Conservation (phyloP, 192 early-diverging fungal species). For the Coemansia sp. region DNA sequence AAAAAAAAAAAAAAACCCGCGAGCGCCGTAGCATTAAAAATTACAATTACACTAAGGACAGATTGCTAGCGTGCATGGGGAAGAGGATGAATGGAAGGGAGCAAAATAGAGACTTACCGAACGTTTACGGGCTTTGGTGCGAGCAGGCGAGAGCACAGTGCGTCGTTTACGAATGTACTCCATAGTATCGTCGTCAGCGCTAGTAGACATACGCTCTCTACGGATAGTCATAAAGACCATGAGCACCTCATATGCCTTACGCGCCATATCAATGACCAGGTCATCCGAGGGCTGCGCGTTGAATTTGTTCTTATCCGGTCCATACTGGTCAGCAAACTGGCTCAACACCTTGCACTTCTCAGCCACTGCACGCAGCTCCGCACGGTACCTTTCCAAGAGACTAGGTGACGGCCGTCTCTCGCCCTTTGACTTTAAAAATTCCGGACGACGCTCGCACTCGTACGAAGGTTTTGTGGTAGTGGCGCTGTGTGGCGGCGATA, state of each 20-base stretch:
- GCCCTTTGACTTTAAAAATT: slow-evolving; percentile 1
- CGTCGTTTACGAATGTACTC: slow-evolving; percentile 61
- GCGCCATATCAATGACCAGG: slow-evolving; percentile 59
- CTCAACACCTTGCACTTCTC: slow-evolving; percentile 56
- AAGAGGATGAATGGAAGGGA: background rate
- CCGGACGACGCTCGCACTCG: slow-evolving; percentile 8
- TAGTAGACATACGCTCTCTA: slow-evolving; percentile 53
- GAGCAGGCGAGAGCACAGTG: slow-evolving; percentile 54
- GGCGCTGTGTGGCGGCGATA: slow-evolving; percentile 8
- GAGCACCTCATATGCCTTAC: slow-evolving; percentile 57
- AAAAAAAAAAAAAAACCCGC: background rate
- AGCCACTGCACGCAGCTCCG: slow-evolving; percentile 49
- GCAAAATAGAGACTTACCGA: slow-evolving; percentile 42
- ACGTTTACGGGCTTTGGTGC: slow-evolving; percentile 51
- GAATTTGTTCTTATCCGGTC: slow-evolving; percentile 54
- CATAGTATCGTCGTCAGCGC: slow-evolving; percentile 57
- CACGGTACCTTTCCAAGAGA: slow-evolving; percentile 48
- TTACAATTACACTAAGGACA: background rate
- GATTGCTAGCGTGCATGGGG: background rate
- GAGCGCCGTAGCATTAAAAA: background rate
- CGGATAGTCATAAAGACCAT: slow-evolving; percentile 59
- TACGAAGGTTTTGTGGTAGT: background rate
- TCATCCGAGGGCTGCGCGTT: slow-evolving; percentile 58
- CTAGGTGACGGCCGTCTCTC: slow-evolving; percentile 22
- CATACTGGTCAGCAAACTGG: slow-evolving; percentile 56